Conservation (phyloP, 495 filamentous ascomycete genomes). For the Talaromyces proteolyticus region DNA sequence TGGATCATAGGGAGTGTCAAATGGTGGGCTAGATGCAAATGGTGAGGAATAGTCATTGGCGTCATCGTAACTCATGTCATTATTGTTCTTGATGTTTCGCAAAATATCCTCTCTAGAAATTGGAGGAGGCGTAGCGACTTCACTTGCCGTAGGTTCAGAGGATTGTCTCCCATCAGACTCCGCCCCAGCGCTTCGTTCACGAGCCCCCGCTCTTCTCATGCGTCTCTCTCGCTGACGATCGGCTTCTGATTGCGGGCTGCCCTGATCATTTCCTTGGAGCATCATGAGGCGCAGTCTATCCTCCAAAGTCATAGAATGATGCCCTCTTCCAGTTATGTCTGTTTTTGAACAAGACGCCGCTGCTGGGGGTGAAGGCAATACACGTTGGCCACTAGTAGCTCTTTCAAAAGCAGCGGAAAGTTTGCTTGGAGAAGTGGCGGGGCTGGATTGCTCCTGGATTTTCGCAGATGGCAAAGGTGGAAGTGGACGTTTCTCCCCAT, state of each 20-base stretch:
- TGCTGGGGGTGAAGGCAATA: conserved; percentile 58
- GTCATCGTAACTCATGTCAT: conserved; percentile 44
- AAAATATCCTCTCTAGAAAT: conserved; percentile 93
- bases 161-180: conserved; percentile 5
- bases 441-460: conserved; percentile 26
- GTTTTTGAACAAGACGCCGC: conserved; percentile 59
- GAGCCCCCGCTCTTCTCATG: conserved; percentile 44
- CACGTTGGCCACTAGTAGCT: conserved; percentile 51
- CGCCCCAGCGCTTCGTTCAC: conserved; percentile 6
- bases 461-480: conserved; percentile 62
- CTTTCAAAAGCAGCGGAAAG: conserved; percentile 60
- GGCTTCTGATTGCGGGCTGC: conserved; percentile 39
- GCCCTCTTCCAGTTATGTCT: conserved; percentile 63
- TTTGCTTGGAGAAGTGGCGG: conserved; percentile 39
- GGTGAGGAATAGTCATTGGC: conserved; percentile 61
- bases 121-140: conserved; percentile 50
- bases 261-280: conserved; percentile 55
- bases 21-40: conserved; percentile 44
- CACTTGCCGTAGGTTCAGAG: conserved; percentile 11
- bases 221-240: conserved; percentile 58
- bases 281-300: conserved; percentile 80
- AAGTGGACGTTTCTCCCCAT: conserved; percentile 66
- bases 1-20: conserved; percentile 61
- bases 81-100: conserved; percentile 65
- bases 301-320: conserved; percentile 69